A percentile compares a stretch with the other conserved stretches of the same genome.
Evolutionary conservation across 768 basidiomycete genomes (phyloP).

Genomic region (Pisolithus albus): DNA sequence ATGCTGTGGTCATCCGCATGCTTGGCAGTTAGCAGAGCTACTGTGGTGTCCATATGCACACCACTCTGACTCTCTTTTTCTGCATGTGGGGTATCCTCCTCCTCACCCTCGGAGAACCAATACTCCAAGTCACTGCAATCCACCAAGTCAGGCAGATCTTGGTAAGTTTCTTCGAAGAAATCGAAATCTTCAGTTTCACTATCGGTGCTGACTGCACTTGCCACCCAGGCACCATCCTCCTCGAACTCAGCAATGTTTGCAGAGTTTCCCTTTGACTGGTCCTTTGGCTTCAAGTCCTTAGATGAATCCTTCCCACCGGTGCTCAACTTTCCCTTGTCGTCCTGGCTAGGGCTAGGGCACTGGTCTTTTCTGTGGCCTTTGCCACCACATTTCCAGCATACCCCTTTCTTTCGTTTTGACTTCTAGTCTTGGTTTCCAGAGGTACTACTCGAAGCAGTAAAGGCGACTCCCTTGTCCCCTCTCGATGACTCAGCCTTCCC

Average conservation of each 20-base stretch:
- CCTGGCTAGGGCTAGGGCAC: conserved; percentile 6
- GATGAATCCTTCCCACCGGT: no score
- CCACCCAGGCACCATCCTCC: no score
- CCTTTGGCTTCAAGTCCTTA: no score
- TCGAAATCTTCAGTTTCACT: no score
- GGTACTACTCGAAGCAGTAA: background rate
- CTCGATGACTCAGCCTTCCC: no score
- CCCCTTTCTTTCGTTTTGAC: background rate
- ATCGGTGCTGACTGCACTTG: no score
- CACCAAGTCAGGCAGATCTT: background rate
- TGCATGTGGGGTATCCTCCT: background rate
- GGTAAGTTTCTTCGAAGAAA: background rate
- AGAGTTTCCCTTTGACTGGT: no score
- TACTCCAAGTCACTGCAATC: background rate
- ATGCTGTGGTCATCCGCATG: background rate
- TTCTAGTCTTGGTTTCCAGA: background rate
- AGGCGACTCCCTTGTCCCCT: background rate
- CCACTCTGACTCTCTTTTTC: background rate
- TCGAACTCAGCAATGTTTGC: no score
- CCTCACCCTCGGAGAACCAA: background rate
- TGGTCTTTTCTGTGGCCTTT: conserved; percentile 23
- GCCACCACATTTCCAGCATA: conserved; percentile 25
- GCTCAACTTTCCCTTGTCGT: no score
- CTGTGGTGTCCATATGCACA: background rate
- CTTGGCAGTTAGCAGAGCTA: background rate